These are phyloP conservation scores for Boletus fagicola DNA, from an alignment of 768 basidiomycete genomes.

Conservation along the genomic window DNA sequence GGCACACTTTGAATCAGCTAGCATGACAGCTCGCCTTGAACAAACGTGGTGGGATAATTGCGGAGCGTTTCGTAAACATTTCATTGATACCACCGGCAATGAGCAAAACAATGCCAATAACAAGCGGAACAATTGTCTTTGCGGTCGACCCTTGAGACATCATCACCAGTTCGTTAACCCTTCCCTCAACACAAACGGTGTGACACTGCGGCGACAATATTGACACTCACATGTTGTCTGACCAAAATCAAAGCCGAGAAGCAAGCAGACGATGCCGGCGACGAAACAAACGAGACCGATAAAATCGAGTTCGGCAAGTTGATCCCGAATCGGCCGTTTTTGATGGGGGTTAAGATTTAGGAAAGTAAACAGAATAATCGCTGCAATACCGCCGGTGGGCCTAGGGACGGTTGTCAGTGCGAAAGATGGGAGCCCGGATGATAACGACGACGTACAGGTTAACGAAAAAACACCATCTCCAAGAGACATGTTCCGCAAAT, in stretches of 20 bases:
- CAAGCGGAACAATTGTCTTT: constrained; percentile 59
- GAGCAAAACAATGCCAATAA: constrained; percentile 54
- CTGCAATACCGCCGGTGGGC: constrained; percentile 71
- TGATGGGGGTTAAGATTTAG: constrained; percentile 75
- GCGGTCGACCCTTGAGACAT: constrained; percentile 49
- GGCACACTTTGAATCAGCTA: neutral
- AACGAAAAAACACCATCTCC: constrained; percentile 47
- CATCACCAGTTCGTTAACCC: neutral
- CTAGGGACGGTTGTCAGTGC: constrained; percentile 32
- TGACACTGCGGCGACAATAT: neutral
- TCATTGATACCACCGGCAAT: constrained; percentile 36
- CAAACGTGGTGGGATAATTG: constrained; percentile 59
- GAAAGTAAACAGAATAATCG: constrained; percentile 62
- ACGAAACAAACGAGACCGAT: constrained; percentile 69
- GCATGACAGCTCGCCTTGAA: constrained; percentile 50
- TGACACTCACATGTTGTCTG: constrained; percentile 57
- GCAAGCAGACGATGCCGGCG: constrained; percentile 57
- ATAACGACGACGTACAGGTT: constrained; percentile 41
- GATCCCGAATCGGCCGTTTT: constrained; percentile 53
- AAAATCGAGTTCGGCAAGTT: constrained; percentile 70
- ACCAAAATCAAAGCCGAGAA: constrained; percentile 54
- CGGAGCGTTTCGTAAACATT: too few relatives aligned
- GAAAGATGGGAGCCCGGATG: neutral
- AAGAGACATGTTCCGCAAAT: constrained; percentile 71
- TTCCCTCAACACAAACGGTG: neutral